These are phyloP conservation scores for Buxus sempervirens DNA, from an alignment of 164 flowering plant genomes.

Conservation along the genomic window DNA sequence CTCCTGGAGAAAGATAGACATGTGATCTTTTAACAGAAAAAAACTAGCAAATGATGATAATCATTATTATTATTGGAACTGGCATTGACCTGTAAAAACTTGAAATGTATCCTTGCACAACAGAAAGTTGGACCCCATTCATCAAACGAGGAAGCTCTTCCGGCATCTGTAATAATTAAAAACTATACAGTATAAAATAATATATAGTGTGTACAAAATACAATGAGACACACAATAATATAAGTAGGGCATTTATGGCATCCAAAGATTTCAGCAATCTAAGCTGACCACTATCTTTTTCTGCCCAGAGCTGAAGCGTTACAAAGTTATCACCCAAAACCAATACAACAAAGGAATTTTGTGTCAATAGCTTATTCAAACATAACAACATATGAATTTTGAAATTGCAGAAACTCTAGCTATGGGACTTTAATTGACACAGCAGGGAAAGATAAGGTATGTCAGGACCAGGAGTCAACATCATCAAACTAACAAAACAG, in stretches of 20 bases:
- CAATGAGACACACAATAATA: background rate
- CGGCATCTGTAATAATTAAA: slow-evolving; percentile 38
- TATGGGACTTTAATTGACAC: background rate
- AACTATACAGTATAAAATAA: background rate
- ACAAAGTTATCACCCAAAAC: background rate
- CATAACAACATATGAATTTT: too few relatives aligned
- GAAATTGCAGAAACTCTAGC: too few relatives aligned
- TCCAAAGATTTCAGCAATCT: background rate
- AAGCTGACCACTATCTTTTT: background rate
- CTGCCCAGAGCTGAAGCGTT: background rate
- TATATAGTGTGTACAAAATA: background rate
- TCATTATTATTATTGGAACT: background rate
- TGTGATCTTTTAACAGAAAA: background rate
- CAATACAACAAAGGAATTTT: background rate
- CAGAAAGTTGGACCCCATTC: slow-evolving; percentile 55
- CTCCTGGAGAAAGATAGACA: slow-evolving; percentile 45
- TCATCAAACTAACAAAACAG: background rate
- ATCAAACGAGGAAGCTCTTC: slow-evolving; percentile 50
- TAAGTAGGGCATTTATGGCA: background rate
- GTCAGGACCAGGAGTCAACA: background rate
- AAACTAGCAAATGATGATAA: background rate
- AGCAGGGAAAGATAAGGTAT: background rate
- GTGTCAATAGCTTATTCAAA: too few relatives aligned
- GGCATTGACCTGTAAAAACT: slow-evolving; percentile 68
- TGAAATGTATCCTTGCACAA: slow-evolving; percentile 84